Conservation (phyloP, 805 yeast species). For the Ogataea salicorniae region DNA sequence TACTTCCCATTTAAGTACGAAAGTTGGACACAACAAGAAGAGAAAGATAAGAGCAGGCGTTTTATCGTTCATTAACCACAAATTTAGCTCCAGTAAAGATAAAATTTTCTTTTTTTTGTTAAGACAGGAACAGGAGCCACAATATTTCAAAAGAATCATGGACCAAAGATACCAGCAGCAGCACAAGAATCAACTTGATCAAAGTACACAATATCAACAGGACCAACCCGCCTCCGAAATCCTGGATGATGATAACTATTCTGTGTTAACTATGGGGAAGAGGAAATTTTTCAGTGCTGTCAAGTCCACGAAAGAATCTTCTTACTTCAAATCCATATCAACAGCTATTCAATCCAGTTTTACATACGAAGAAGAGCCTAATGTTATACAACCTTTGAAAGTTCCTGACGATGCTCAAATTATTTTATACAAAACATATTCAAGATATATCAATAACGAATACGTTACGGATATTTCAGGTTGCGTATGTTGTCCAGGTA, state of each 20-base stretch:
- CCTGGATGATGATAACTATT: conserved; percentile 4
- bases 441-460: conserved; percentile 33
- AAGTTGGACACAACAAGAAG: not conserved
- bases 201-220: not conserved
- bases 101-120: conserved; percentile 25
- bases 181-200: not conserved
- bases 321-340: conserved; percentile 43
- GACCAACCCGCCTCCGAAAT: not conserved
- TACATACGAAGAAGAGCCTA: conserved; percentile 12
- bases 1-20: conserved; percentile 5
- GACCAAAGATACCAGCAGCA: conserved; percentile 6
- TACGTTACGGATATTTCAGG: conserved; percentile 66
- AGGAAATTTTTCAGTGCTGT: conserved; percentile 44
- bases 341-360: conserved; percentile 32
- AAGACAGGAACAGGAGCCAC: conserved; percentile 14
- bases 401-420: conserved; percentile 57
- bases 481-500: conserved; percentile 64
- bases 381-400: conserved; percentile 1
- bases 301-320: conserved; percentile 42
- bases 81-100: conserved; percentile 20
- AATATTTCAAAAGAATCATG: conserved; percentile 12
- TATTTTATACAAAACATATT: conserved; percentile 55
- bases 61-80: conserved; percentile 10
- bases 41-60: conserved; percentile 3
- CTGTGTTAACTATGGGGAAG: conserved; percentile 26